Percentiles rank a stretch among this genome's conserved stretches.
Conservation (phyloP, 768 basidiomycete species). For the Mycena amicta region DNA sequence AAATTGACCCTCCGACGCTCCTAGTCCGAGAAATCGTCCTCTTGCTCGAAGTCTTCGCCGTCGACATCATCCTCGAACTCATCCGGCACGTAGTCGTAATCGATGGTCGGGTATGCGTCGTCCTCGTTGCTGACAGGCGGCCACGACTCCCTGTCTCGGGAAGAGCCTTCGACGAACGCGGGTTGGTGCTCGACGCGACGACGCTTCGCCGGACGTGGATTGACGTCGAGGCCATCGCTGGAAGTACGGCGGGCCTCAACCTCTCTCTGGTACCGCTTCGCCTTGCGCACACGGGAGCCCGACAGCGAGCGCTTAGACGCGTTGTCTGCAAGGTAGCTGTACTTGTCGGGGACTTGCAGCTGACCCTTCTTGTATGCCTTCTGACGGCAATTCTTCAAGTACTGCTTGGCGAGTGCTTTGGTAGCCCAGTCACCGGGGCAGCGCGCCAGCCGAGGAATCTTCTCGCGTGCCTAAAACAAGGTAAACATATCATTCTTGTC, state of each 20-base stretch:
- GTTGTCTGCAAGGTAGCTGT: background rate
- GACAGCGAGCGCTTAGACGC: background rate
- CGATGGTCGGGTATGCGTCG: conserved; percentile 1
- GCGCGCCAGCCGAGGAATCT: background rate
- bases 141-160: background rate
- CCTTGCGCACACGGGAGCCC: background rate
- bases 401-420: background rate
- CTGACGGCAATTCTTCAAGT: background rate
- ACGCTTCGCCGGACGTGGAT: background rate
- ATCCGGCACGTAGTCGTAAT: background rate
- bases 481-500: background rate
- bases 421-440: conserved; percentile 1
- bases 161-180: conserved; percentile 1
- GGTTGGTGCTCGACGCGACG: background rate
- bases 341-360: background rate
- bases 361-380: background rate
- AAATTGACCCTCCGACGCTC: background rate
- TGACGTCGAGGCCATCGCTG: background rate
- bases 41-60: background rate
- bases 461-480: background rate
- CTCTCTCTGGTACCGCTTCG: conserved; percentile 18
- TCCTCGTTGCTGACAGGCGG: conserved; percentile 1
- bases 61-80: background rate
- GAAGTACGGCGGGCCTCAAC: background rate
- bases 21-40: background rate